A percentile compares a stretch with the other conserved stretches of the same genome.
These are phyloP conservation scores for Keithomyces neogunnii DNA, from an alignment of 2,329 filamentous ascomycete genomes.

Conservation along the genomic window DNA sequence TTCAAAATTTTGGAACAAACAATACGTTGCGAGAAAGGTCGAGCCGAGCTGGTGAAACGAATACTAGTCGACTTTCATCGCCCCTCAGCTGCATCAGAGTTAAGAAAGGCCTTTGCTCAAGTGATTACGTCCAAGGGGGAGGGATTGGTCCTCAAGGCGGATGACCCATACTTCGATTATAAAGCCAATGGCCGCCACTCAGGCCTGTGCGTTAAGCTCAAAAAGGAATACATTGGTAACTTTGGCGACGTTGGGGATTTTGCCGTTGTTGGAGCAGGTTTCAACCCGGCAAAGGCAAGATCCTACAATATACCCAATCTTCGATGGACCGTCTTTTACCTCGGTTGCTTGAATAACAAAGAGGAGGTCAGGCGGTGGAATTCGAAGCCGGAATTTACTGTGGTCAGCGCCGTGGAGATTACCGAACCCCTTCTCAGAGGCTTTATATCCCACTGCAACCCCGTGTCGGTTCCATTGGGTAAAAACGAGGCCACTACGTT, in stretches of 20 bases:
- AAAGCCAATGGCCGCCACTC: slow-evolving; percentile 26
- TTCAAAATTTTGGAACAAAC: slow-evolving; percentile 51
- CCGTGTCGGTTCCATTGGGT: slow-evolving; percentile 26
- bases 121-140: slow-evolving; percentile 62
- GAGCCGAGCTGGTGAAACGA: slow-evolving; percentile 58
- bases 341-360: slow-evolving; percentile 69
- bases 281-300: slow-evolving; percentile 54
- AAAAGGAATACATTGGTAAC: slow-evolving; percentile 72
- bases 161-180: slow-evolving; percentile 67
- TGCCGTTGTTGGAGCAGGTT: slow-evolving; percentile 67
- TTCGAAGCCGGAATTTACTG: slow-evolving; percentile 50
- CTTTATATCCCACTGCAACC: slow-evolving; percentile 41
- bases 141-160: slow-evolving; percentile 73
- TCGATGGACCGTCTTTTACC: slow-evolving; percentile 71
- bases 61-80: slow-evolving; percentile 58
- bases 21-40: slow-evolving; percentile 43
- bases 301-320: slow-evolving; percentile 44
- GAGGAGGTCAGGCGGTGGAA: slow-evolving; percentile 43
- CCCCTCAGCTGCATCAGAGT: slow-evolving; percentile 37
- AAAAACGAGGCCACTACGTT: slow-evolving; percentile 35
- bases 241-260: slow-evolving; percentile 82
- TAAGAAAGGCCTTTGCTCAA: slow-evolving; percentile 58
- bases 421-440: slow-evolving; percentile 40
- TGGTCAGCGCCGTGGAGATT: slow-evolving; percentile 57
- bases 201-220: slow-evolving; percentile 67